Evolutionary conservation across 495 filamentous ascomycete species (phyloP).

Genomic region (Aspergillus hancockii): DNA sequence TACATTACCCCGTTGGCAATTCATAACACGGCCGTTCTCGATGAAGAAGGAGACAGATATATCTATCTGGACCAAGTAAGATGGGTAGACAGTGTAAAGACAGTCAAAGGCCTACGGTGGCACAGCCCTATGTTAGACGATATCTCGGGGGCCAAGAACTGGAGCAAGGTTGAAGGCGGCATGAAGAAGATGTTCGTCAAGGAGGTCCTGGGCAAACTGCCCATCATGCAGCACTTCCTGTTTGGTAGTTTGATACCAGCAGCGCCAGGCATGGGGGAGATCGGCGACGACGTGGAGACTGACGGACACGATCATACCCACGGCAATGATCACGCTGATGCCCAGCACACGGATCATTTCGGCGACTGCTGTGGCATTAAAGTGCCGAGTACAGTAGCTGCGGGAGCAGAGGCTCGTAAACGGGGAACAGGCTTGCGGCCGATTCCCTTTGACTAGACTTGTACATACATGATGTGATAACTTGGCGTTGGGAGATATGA

Average conservation of each 20-base stretch:
- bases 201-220: conserved; percentile 90
- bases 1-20: conserved; percentile 86
- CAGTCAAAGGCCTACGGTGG: conserved; percentile 92
- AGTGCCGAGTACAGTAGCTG: conserved; percentile 89
- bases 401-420: conserved; percentile 83
- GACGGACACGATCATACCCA: conserved; percentile 61
- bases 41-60: conserved; percentile 80
- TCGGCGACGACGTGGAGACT: conserved; percentile 47
- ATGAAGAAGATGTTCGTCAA: conserved; percentile 96
- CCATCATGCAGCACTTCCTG: conserved; percentile 97
- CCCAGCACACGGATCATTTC: conserved; percentile 60
- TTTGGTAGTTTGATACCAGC: conserved; percentile 86
- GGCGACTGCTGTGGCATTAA: conserved; percentile 99
- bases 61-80: conserved; percentile 89
- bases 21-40: conserved; percentile 80
- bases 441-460: conserved; percentile 82
- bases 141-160: conserved; percentile 87
- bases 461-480: not conserved
- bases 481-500: not conserved
- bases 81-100: conserved; percentile 96
- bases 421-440: conserved; percentile 67
- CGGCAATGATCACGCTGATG: conserved; percentile 61
- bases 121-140: conserved; percentile 98
- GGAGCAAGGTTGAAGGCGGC: conserved; percentile 89
- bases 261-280: conserved; percentile 72